Conservation (phyloP, 306 rosid genomes). For the Castanea sativa region DNA sequence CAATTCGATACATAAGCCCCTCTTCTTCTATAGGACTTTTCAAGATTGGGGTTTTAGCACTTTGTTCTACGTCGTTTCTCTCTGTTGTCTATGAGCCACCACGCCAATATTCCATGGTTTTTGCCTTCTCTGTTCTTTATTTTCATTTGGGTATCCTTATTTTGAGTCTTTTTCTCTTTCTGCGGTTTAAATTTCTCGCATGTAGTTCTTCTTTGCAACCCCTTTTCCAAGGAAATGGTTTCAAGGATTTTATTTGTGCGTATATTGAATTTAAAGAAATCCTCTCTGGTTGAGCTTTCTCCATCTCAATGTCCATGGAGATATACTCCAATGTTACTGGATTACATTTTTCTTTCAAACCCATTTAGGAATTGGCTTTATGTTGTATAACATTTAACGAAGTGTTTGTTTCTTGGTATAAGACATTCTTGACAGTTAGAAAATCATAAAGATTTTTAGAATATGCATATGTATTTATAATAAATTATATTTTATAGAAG, state of each 20-base stretch:
- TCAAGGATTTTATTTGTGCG: constrained; percentile 79
- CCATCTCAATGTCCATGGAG: constrained; percentile 36
- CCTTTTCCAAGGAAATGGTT: constrained; percentile 22
- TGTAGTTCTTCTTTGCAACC: constrained; percentile 66
- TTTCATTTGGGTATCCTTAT: not conserved
- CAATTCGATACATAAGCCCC: not conserved
- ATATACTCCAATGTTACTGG: constrained; percentile 65
- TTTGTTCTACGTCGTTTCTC: not conserved
- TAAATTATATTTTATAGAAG: not conserved
- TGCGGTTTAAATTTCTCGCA: constrained; percentile 22
- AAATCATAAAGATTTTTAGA: not conserved
- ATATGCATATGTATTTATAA: not conserved
- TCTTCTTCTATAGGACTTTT: not conserved
- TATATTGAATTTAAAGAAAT: constrained; percentile 25
- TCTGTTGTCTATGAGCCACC: not conserved
- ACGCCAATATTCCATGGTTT: not conserved
- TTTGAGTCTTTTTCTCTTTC: not conserved
- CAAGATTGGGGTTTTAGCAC: not conserved
- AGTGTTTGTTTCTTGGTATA: not conserved
- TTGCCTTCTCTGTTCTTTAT: not conserved
- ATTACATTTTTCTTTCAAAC: constrained; percentile 31
- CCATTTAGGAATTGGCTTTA: not conserved
- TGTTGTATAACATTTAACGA: not conserved
- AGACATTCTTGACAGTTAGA: not conserved
- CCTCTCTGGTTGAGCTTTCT: constrained; percentile 93